Base-by-base conservation (phyloP, 805 yeast species). In the Starmera dryadoides region DNA sequence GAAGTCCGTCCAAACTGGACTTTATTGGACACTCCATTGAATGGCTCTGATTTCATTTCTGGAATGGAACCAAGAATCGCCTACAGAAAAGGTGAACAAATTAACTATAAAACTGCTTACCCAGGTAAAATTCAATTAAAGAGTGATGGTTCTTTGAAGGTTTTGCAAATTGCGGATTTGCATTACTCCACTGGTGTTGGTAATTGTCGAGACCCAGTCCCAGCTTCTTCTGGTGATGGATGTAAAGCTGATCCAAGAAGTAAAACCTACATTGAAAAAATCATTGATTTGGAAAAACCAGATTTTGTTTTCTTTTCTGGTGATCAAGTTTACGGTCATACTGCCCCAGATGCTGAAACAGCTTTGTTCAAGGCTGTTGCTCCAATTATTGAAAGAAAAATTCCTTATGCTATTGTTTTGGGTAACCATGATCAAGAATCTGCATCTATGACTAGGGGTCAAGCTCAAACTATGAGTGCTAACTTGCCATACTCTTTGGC, bases 241-340 rank as follows among this genome's bases (percentile, higher is more conserved):
- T 93, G 98, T 55, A 60, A 71, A 42, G 98, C 98, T 0, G 98
- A 53, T 34, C 40, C 39, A 30, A 41, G 57, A 23, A 86, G 98
- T 0, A 42, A 73, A 23, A 50, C 57, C 6, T 87, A 89, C 52
- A 52, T 91, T 9, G 66, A 76, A 6, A 57, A 57, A 17, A 82
- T 85, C 0, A 61, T 91, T 34, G 89, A 85, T 40, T 42, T 70
- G 1, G 98, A 93, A 56, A 58, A 70, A 26, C 98, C 98, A 0
- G 89, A 93, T 54, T 58, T 89, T 23, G 93, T 87, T 0, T 86
- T 88, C 0, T 65, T 87, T 41, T 80, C 96, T 0, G 98, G 98
- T 6, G 98, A 91, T 62, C 96, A 87, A 58, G 71, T 91, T 1
- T 86, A 77, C 70, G 98, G 98, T 3, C 79, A 75, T 31, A 71